These are phyloP conservation scores for Botrytis tulipae DNA, from an alignment of 2,329 filamentous ascomycete genomes.

Conservation along the genomic window DNA sequence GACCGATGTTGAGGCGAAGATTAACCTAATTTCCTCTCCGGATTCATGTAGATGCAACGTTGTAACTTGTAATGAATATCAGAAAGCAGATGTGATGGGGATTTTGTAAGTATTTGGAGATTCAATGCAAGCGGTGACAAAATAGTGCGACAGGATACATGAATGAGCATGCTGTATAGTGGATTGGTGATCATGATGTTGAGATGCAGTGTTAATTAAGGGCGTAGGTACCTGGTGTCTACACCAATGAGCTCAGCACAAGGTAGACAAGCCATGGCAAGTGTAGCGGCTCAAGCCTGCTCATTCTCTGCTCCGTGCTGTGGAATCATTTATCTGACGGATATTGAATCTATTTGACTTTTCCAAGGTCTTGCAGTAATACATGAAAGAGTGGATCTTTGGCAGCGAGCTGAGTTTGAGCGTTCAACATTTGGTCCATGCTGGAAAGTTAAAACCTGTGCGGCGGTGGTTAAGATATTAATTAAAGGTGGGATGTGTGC, in stretches of 20 bases:
- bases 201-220: not conserved
- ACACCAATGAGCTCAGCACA: not conserved
- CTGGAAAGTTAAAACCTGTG: not conserved
- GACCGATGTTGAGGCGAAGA: not conserved
- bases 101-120: not conserved
- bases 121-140: not conserved
- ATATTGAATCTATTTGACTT: not conserved
- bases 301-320: not conserved
- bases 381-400: not conserved
- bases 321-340: not conserved
- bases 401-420: not conserved
- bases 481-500: not conserved
- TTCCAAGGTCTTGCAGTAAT: not conserved
- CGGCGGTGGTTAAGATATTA: not conserved
- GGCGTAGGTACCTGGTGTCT: not conserved
- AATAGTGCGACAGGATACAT: not conserved
- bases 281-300: not conserved
- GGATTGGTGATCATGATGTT: not conserved
- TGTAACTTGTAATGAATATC: not conserved
- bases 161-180: not conserved
- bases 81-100: not conserved
- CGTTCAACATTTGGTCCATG: not conserved
- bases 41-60: not conserved
- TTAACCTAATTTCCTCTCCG: conserved; percentile 6
- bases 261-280: not conserved